Conservation (phyloP, 192 early-diverging fungal genomes). For the Geosiphon pyriformis region DNA sequence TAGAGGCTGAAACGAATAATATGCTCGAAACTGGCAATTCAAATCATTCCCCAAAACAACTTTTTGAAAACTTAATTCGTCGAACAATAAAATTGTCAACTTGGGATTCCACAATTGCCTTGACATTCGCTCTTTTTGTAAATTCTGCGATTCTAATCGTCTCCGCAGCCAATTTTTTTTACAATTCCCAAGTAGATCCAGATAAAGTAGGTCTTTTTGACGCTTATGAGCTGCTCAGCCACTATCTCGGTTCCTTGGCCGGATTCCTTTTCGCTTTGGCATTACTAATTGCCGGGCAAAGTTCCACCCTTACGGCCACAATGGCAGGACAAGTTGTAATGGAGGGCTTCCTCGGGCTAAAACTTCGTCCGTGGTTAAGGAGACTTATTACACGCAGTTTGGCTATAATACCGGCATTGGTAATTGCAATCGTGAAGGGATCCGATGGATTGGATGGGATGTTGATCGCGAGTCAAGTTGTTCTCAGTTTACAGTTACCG, state of each 20-base stretch:
- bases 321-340: conserved; percentile 81
- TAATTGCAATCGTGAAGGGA: conserved; percentile 57
- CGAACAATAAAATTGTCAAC: conserved; percentile 27
- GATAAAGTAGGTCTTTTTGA: conserved; percentile 54
- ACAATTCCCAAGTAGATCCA: conserved; percentile 25
- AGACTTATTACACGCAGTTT: conserved; percentile 64
- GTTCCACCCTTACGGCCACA: conserved; percentile 76
- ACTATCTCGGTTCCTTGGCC: conserved; percentile 57
- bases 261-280: conserved; percentile 71
- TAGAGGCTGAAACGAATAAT: conserved; percentile 23
- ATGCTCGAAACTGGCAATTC: conserved; percentile 28
- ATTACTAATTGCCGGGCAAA: conserved; percentile 70
- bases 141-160: conserved; percentile 79
- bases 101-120: conserved; percentile 62
- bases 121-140: conserved; percentile 68
- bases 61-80: conserved; percentile 13
- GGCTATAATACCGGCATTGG: conserved; percentile 70
- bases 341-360: conserved; percentile 66
- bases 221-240: conserved; percentile 55
- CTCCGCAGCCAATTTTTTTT: conserved; percentile 65
- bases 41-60: conserved; percentile 16
- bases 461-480: conserved; percentile 71
- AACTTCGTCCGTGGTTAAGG: conserved; percentile 60
- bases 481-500: conserved; percentile 70
- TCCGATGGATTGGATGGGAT: conserved; percentile 56